Evolutionary conservation across 352 stramenopile genomes (phyloP).

Genomic region (Phytophthora foliorum): DNA sequence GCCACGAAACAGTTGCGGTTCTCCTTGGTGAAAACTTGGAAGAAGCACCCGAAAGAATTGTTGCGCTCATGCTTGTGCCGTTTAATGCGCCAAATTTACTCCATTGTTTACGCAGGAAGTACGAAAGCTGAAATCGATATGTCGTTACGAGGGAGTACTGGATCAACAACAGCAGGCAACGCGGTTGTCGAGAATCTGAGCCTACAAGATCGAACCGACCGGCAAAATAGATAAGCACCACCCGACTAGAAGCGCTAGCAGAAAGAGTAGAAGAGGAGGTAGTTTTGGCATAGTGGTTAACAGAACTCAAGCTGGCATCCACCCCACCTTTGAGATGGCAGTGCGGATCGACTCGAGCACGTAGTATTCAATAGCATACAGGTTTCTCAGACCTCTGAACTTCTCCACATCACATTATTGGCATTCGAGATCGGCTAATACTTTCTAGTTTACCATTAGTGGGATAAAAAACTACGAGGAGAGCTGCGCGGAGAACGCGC

Average conservation of each 20-base stretch:
- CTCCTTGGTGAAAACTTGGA: constrained; percentile 56
- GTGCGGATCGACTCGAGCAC: no score
- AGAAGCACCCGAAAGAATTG: constrained; percentile 56
- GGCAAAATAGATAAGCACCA: constrained; percentile 44
- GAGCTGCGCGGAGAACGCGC: constrained; percentile 7
- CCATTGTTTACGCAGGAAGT: constrained; percentile 20
- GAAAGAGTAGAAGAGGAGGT: constrained; percentile 67
- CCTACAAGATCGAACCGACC: constrained; percentile 35
- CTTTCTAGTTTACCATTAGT: constrained; percentile 49
- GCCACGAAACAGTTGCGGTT: constrained; percentile 66
- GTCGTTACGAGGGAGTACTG: constrained; percentile 63
- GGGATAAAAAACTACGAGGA: constrained; percentile 32
- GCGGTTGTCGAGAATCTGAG: constrained; percentile 46
- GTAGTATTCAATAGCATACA: no score
- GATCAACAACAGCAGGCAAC: constrained; percentile 51
- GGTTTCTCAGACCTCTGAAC: no score
- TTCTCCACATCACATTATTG: constrained; percentile 12
- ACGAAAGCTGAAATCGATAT: constrained; percentile 60
- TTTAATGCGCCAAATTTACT: no score
- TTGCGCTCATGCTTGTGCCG: constrained; percentile 52
- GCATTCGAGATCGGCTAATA: constrained; percentile 31
- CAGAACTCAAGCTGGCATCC: constrained; percentile 30
- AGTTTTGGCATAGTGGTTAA: constrained; percentile 49
- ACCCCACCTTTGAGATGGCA: no score
- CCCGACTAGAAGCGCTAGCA: constrained; percentile 35